Conservation (phyloP, 768 basidiomycete species). For the Pisolithus albus region DNA sequence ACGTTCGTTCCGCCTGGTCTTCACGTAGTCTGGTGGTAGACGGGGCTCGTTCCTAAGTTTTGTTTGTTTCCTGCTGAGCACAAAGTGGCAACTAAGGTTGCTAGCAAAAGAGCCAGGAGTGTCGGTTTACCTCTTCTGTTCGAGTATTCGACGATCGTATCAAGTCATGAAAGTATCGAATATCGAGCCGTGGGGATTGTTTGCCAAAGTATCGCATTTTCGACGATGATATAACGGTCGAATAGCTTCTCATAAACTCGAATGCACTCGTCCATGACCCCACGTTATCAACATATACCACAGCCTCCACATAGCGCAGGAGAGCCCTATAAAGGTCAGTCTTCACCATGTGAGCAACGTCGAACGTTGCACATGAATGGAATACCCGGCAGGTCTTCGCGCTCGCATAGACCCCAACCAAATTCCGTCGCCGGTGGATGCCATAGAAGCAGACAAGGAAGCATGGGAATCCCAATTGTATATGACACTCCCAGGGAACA, state of each 20-base stretch:
- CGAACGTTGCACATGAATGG: conserved; percentile 1
- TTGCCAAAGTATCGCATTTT: too few relatives aligned
- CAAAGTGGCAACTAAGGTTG: background rate
- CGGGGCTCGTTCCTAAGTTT: too few relatives aligned
- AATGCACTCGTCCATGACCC: conserved; percentile 10
- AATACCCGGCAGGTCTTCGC: conserved; percentile 50
- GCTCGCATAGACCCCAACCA: conserved; percentile 81
- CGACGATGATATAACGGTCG: too few relatives aligned
- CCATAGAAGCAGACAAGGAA: conserved; percentile 71
- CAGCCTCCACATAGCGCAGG: conserved; percentile 59
- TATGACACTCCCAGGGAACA: conserved; percentile 52
- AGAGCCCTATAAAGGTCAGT: conserved; percentile 37
- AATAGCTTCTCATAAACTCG: too few relatives aligned
- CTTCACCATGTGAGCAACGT: background rate
- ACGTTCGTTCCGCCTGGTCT: too few relatives aligned
- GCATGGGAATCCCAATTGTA: conserved; percentile 70
- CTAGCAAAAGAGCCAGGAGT: background rate
- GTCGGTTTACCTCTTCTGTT: too few relatives aligned
- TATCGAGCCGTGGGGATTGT: too few relatives aligned
- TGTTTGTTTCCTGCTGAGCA: too few relatives aligned
- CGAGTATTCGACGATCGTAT: too few relatives aligned
- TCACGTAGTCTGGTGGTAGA: too few relatives aligned
- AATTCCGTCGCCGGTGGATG: conserved; percentile 85
- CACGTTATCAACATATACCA: conserved; percentile 33
- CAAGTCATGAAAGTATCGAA: too few relatives aligned